Evolutionary conservation across 1,284 basidiomycete genomes (phyloP).

Genomic region (Hortiboletus rubellus): DNA sequence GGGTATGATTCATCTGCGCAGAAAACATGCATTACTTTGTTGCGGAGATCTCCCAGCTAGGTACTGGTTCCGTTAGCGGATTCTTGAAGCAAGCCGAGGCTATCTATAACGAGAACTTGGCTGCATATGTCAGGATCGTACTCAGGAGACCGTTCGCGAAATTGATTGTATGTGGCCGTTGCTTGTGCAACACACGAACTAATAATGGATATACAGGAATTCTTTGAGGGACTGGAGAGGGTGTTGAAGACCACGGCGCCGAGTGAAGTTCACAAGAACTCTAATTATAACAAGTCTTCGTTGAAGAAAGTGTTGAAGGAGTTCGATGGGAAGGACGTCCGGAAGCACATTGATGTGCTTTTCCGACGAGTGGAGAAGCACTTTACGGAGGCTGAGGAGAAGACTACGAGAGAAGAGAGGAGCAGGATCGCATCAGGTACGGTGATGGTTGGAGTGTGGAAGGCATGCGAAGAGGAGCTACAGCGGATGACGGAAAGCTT

Average conservation of each 20-base stretch:
- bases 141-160: conserved; percentile 85
- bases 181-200: not conserved
- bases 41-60: conserved; percentile 72
- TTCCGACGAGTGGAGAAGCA: conserved; percentile 96
- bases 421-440: conserved; percentile 61
- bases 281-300: conserved; percentile 73
- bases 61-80: conserved; percentile 64
- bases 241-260: conserved; percentile 81
- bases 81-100: conserved; percentile 77
- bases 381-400: conserved; percentile 79
- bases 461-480: conserved; percentile 81
- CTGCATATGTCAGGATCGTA: conserved; percentile 84
- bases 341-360: conserved; percentile 82
- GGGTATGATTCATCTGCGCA: conserved; percentile 34
- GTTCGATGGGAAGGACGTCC: conserved; percentile 83
- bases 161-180: conserved; percentile 69
- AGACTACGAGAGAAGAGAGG: conserved; percentile 57
- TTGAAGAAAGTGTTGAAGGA: conserved; percentile 89
- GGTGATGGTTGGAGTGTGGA: conserved; percentile 84
- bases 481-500: conserved; percentile 72
- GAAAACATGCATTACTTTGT: conserved; percentile 97
- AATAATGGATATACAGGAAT: conserved; percentile 62
- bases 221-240: conserved; percentile 90
- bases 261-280: conserved; percentile 76
- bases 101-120: conserved; percentile 87